Conservation (phyloP, 2,329 filamentous ascomycete genomes). For the Fonsecaea pedrosoi region DNA sequence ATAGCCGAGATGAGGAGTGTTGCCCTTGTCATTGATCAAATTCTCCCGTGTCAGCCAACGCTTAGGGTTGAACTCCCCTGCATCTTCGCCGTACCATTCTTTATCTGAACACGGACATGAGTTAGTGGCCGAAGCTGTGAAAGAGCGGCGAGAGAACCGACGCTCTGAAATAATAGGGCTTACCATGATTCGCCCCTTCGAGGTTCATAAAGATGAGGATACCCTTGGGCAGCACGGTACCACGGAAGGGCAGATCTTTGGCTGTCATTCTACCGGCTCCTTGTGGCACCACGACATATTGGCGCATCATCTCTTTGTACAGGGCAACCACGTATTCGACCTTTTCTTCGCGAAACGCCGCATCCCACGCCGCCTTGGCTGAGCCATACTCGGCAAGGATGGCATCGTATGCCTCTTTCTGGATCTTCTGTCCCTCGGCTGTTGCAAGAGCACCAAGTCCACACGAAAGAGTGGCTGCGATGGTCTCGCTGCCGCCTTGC, state of each 20-base stretch:
- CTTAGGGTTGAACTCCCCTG: neutral
- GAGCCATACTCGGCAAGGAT: slow-evolving; percentile 15
- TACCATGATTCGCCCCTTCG: slow-evolving; percentile 6
- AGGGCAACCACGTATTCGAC: slow-evolving; percentile 12
- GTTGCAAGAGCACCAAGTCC: neutral
- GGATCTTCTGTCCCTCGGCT: slow-evolving; percentile 6
- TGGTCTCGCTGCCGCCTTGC: slow-evolving; percentile 20
- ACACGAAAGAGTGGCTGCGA: neutral
- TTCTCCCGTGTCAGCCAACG: neutral
- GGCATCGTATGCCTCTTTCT: slow-evolving; percentile 1
- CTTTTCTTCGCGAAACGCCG: slow-evolving; percentile 14
- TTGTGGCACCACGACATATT: slow-evolving; percentile 1
- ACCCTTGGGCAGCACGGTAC: neutral
- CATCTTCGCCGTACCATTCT: neutral
- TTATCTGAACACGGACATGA: neutral
- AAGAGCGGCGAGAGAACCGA: neutral
- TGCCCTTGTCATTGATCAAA: neutral
- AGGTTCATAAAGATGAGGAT: neutral
- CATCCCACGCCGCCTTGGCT: slow-evolving; percentile 6
- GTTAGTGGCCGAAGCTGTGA: neutral
- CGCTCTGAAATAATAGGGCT: neutral
- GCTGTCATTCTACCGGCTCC: too few species aligned
- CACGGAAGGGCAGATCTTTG: neutral
- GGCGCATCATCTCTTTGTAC: slow-evolving; percentile 22
- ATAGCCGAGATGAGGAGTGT: neutral